phyloP scores from a whole-genome alignment of 305 asterid species.

The Solanum hybrid region DNA sequence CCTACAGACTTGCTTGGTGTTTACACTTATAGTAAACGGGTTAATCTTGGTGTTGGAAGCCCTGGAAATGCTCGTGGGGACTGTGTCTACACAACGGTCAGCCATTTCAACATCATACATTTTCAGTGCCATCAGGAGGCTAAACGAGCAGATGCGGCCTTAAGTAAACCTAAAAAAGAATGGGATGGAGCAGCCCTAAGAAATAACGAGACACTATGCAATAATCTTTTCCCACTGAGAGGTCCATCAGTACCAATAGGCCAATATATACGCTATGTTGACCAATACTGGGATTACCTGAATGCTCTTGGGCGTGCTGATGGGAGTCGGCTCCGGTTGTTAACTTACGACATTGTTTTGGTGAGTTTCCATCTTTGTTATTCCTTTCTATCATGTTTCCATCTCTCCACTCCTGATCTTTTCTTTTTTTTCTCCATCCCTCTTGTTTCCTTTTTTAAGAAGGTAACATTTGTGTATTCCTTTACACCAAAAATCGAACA shows the following conservation, averaged over 20 bases:
- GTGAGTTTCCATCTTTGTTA: constrained; percentile 30
- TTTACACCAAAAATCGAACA: not conserved
- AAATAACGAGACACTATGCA: constrained; percentile 93
- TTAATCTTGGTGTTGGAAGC: constrained; percentile 78
- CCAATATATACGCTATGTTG: constrained; percentile 77
- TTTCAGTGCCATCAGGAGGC: constrained; percentile 99
- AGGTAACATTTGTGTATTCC: not conserved
- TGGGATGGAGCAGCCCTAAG: constrained; percentile 99
- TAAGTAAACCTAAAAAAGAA: constrained; percentile 83
- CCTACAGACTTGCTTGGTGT: constrained; percentile 84
- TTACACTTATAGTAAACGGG: constrained; percentile 93
- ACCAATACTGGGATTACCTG: constrained; percentile 98
- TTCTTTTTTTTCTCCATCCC: not conserved
- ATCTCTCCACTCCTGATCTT: not conserved
- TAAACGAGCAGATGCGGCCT: constrained; percentile 92
- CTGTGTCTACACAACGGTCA: constrained; percentile 93
- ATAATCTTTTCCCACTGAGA: constrained; percentile 82
- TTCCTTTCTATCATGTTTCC: not conserved
- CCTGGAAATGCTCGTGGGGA: constrained; percentile 94
- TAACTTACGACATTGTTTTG: constrained; percentile 94
- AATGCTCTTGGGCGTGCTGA: constrained; percentile 95
- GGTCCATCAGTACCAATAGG: constrained; percentile 79
- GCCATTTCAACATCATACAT: constrained; percentile 98
- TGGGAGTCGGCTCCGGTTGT: constrained; percentile 86
- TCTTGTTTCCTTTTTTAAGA: not conserved